These are phyloP conservation scores for Penicillium verrucosum DNA, from an alignment of 2,329 filamentous ascomycete species.

Conservation along the genomic window DNA sequence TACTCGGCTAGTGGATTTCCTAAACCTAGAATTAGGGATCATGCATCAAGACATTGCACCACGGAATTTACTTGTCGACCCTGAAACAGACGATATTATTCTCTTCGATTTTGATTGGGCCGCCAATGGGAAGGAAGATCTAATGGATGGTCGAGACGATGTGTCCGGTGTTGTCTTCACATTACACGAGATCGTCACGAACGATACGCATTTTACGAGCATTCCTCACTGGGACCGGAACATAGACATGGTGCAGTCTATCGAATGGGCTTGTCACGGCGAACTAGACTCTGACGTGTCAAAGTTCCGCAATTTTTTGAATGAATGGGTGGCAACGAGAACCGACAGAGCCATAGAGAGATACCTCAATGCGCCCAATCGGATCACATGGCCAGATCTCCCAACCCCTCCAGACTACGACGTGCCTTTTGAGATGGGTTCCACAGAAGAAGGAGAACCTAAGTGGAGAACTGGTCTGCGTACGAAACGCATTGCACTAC, in stretches of 20 bases:
- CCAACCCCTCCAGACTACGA: conserved; percentile 15
- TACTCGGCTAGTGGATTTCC: too few relatives aligned
- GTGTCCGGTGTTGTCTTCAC: conserved; percentile 26
- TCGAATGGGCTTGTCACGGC: conserved; percentile 17
- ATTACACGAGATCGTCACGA: conserved; percentile 28
- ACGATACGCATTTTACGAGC: conserved; percentile 22
- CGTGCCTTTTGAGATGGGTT: too few relatives aligned
- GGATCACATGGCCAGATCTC: conserved; percentile 17
- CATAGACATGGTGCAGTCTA: conserved; percentile 21
- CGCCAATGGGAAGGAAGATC: conserved; percentile 15
- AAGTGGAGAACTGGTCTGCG: too few relatives aligned
- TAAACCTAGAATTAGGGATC: too few relatives aligned
- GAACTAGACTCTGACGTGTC: conserved; percentile 20
- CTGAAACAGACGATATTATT: too few relatives aligned
- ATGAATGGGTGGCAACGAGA: conserved; percentile 16
- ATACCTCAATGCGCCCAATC: conserved; percentile 18
- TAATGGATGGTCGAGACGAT: conserved; percentile 23
- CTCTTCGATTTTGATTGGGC: conserved; percentile 22
- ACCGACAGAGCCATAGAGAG: conserved; percentile 10
- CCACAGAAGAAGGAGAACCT: too few relatives aligned
- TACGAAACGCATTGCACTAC: too few relatives aligned
- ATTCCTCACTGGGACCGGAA: conserved; percentile 25
- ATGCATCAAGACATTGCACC: too few relatives aligned
- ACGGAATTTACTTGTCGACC: too few relatives aligned
- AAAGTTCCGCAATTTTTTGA: conserved; percentile 18